A percentile compares a stretch with the other conserved stretches of the same genome.
Conservation (phyloP, 768 basidiomycete species). For the Boletus coccyginus region DNA sequence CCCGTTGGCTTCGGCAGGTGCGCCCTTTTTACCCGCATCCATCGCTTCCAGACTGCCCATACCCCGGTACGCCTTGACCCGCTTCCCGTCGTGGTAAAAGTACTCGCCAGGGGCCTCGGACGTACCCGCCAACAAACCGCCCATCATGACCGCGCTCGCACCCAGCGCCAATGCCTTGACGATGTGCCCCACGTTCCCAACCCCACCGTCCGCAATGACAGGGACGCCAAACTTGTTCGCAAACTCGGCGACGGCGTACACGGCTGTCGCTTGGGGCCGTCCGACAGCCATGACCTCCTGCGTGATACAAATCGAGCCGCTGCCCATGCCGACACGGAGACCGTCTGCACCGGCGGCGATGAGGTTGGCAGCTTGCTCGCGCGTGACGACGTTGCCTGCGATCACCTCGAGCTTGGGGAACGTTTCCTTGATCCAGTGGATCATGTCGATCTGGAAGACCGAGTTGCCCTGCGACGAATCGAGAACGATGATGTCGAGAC, state of each 20-base stretch:
- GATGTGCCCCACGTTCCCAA: conserved; percentile 94
- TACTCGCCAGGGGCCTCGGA: conserved; percentile 98
- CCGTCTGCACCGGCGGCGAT: conserved; percentile 95
- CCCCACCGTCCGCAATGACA: conserved; percentile 94
- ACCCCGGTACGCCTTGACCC: conserved; percentile 97
- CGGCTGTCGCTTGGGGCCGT: conserved; percentile 96
- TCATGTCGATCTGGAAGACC: conserved; percentile 90
- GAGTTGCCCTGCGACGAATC: conserved; percentile 99
- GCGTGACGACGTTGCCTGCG: conserved; percentile 96
- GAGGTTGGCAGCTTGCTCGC: conserved; percentile 92
- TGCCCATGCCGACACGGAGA: conserved; percentile 97
- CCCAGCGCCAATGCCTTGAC: conserved; percentile 95
- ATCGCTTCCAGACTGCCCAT: conserved; percentile 97
- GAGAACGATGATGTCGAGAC: conserved; percentile 90
- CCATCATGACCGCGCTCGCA: conserved; percentile 99
- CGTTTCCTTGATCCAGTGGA: conserved; percentile 85
- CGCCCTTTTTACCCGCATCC: conserved; percentile 65
- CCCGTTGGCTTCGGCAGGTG: conserved; percentile 20
- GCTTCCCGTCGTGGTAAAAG: conserved; percentile 98
- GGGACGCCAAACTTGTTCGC: conserved; percentile 91
- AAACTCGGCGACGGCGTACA: conserved; percentile 95
- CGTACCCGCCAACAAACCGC: conserved; percentile 91
- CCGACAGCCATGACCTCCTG: conserved; percentile 99
- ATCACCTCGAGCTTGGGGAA: conserved; percentile 89
- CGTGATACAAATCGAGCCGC: conserved; percentile 98